Percentiles rank a stretch among this genome's conserved stretches.
These are phyloP conservation scores for Cercospora zeae-maydis DNA, from an alignment of 2,329 filamentous ascomycete species.

Conservation along the genomic window DNA sequence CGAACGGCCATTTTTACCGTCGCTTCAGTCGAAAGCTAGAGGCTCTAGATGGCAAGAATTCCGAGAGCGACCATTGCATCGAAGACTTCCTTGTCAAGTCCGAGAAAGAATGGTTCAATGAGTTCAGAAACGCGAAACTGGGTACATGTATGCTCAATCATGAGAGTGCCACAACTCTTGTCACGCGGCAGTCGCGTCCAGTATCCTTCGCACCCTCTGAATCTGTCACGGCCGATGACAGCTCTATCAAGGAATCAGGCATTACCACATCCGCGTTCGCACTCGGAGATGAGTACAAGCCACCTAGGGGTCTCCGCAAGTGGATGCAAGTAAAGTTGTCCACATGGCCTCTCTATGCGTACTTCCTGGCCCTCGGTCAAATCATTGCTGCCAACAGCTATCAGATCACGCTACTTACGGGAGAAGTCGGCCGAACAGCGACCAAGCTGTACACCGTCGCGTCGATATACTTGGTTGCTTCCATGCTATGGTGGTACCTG, in stretches of 20 bases:
- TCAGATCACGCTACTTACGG: conserved; percentile 62
- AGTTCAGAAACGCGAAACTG: conserved; percentile 55
- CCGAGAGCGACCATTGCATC: conserved; percentile 54
- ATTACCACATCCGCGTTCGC: conserved; percentile 45
- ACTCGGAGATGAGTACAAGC: conserved; percentile 52
- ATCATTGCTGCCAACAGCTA: conserved; percentile 63
- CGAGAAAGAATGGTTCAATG: conserved; percentile 63
- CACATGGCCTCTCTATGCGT: conserved; percentile 60
- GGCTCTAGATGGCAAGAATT: conserved; percentile 52
- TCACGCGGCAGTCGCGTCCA: conserved; percentile 4
- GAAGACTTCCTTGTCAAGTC: conserved; percentile 60
- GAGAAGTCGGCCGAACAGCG: conserved; percentile 56
- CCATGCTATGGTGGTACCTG: conserved; percentile 58
- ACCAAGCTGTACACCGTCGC: conserved; percentile 58
- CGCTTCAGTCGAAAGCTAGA: conserved; percentile 56
- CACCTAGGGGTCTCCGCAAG: conserved; percentile 55
- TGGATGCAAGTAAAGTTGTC: conserved; percentile 55
- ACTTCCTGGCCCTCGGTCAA: conserved; percentile 59
- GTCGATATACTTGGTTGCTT: conserved; percentile 55
- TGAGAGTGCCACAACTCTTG: conserved; percentile 9
- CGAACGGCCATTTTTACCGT: conserved; percentile 56
- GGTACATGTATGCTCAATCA: conserved; percentile 46
- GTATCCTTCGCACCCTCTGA: conserved; percentile 13
- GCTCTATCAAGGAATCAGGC: conserved; percentile 13
- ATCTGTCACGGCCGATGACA: conserved; percentile 30